A percentile compares a stretch with the other conserved stretches of the same genome.
Evolutionary conservation across 2,329 filamentous ascomycete species (phyloP).

Genomic region (Fusarium ambrosium): DNA sequence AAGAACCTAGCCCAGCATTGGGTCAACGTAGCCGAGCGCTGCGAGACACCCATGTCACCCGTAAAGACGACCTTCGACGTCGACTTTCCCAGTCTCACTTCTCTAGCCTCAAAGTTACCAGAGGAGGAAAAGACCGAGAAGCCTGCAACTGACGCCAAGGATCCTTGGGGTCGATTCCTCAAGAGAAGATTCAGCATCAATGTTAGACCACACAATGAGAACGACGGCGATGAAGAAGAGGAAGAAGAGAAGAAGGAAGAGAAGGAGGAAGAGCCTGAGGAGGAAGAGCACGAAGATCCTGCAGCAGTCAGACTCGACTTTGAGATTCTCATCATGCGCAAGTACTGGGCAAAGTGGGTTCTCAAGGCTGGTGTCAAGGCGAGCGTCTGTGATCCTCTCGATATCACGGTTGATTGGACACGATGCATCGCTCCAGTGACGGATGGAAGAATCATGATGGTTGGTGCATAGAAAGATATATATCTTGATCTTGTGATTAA

Average conservation of each 20-base stretch:
- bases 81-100: constrained; percentile 38
- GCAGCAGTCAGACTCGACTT: constrained; percentile 63
- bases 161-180: constrained; percentile 56
- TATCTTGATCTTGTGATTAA: not conserved
- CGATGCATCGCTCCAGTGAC: constrained; percentile 81
- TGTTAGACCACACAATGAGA: constrained; percentile 51
- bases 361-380: constrained; percentile 73
- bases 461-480: constrained; percentile 43
- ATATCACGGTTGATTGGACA: constrained; percentile 80
- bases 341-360: constrained; percentile 81
- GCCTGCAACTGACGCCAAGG: constrained; percentile 40
- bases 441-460: constrained; percentile 79
- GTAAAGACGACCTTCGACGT: constrained; percentile 29
- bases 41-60: constrained; percentile 66
- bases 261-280: constrained; percentile 21
- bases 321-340: constrained; percentile 75
- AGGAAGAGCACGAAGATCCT: constrained; percentile 50
- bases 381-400: constrained; percentile 67
- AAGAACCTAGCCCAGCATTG: constrained; percentile 79
- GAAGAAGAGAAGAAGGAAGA: constrained; percentile 46
- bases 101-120: constrained; percentile 41
- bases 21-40: constrained; percentile 71
- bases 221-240: constrained; percentile 58
- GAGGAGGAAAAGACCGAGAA: constrained; percentile 37
- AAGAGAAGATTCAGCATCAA: constrained; percentile 52